Conservation (phyloP, 2,329 filamentous ascomycete genomes). For the Monosporascus sp. region DNA sequence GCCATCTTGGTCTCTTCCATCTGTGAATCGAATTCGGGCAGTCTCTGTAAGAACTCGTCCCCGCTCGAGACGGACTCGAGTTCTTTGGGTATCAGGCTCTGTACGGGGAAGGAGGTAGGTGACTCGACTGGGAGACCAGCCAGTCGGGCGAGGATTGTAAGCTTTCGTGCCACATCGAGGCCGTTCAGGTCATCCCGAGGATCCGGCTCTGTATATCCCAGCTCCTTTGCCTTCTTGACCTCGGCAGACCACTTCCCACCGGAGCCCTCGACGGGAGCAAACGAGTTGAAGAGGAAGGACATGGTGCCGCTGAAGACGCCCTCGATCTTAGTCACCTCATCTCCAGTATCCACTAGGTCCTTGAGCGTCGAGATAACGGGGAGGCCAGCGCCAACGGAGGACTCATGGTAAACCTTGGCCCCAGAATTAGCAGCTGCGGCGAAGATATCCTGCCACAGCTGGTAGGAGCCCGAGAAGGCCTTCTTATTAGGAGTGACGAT, state of each 20-base stretch:
- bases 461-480: conserved; percentile 77
- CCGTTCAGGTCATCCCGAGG: conserved; percentile 83
- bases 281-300: conserved; percentile 97
- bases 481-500: conserved; percentile 99
- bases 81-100: conserved; percentile 86
- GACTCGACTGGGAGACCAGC: conserved; percentile 76
- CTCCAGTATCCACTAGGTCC: conserved; percentile 90
- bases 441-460: conserved; percentile 86
- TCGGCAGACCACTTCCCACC: conserved; percentile 86
- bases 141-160: conserved; percentile 88
- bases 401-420: conserved; percentile 90
- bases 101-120: conserved; percentile 85
- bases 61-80: conserved; percentile 71
- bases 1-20: conserved; percentile 85
- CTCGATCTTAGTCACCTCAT: conserved; percentile 86
- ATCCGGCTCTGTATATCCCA: conserved; percentile 89
- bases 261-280: conserved; percentile 71
- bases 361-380: conserved; percentile 91
- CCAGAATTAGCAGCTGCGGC: conserved; percentile 61
- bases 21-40: conserved; percentile 77
- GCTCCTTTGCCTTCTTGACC: conserved; percentile 84
- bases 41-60: conserved; percentile 76
- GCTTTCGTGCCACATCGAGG: conserved; percentile 86
- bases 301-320: conserved; percentile 97
- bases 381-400: conserved; percentile 86